These are phyloP conservation scores for Lentinus brumalis DNA, from an alignment of 768 basidiomycete genomes.

Conservation along the genomic window DNA sequence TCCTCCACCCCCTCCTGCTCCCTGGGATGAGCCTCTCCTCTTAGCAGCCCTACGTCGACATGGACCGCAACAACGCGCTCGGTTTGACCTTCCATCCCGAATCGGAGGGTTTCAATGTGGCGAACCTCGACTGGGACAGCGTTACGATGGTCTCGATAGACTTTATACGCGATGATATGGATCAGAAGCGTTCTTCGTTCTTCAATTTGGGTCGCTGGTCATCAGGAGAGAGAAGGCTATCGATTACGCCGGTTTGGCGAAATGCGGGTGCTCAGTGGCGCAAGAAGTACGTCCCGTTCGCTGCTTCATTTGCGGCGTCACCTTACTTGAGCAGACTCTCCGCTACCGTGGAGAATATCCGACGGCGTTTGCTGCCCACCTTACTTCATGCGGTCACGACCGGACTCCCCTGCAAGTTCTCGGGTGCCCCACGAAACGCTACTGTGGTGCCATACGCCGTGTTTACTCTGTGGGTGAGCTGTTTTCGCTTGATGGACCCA, in stretches of 20 bases:
- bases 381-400: not conserved
- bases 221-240: too few relatives aligned
- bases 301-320: not conserved
- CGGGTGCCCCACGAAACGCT: not conserved
- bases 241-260: not conserved
- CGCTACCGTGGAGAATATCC: not conserved
- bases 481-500: not conserved
- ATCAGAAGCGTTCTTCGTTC: not conserved
- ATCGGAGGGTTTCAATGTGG: not conserved
- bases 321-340: not conserved
- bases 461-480: not conserved
- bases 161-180: not conserved
- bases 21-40: not conserved
- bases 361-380: not conserved
- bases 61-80: not conserved
- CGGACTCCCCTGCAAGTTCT: not conserved
- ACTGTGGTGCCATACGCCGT: not conserved
- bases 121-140: not conserved
- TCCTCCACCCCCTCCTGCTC: not conserved
- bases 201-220: not conserved
- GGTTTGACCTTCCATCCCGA: not conserved
- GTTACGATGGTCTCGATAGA: slow-evolving; percentile 1
- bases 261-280: not conserved
- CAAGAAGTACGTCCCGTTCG: not conserved
- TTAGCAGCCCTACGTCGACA: not conserved